phyloP scores from a whole-genome alignment of 495 filamentous ascomycete species.

The Penicillium coprophilum region DNA sequence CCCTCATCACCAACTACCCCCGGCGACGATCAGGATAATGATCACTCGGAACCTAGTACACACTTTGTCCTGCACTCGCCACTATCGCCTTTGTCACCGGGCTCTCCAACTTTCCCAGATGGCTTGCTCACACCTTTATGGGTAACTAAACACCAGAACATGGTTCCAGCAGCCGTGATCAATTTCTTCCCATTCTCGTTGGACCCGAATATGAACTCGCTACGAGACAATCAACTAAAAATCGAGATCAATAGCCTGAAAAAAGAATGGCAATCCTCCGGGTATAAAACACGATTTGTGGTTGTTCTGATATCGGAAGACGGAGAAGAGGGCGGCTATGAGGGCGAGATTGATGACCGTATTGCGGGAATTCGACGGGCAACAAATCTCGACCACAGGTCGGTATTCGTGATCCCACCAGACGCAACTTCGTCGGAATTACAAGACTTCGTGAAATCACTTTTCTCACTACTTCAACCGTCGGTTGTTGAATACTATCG shows the following conservation, averaged over 20 bases:
- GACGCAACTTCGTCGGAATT: constrained; percentile 60
- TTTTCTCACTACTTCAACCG: constrained; percentile 61
- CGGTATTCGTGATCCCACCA: constrained; percentile 72
- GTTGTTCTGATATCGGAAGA: constrained; percentile 74
- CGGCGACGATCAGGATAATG: constrained; percentile 45
- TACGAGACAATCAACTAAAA: constrained; percentile 84
- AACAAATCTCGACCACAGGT: constrained; percentile 76
- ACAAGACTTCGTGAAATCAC: constrained; percentile 60
- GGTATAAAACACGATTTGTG: constrained; percentile 70
- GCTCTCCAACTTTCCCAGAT: constrained; percentile 80
- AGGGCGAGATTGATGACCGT: constrained; percentile 70
- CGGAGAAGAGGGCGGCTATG: constrained; percentile 55
- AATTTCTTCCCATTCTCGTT: constrained; percentile 70
- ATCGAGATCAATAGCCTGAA: constrained; percentile 79
- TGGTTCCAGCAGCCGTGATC: constrained; percentile 76
- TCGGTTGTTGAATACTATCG: constrained; percentile 79
- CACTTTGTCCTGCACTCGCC: constrained; percentile 73
- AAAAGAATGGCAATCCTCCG: constrained; percentile 60
- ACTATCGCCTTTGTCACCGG: constrained; percentile 79
- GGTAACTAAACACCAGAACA: constrained; percentile 80
- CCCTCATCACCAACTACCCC: constrained; percentile 49
- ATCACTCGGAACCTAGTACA: constrained; percentile 40
- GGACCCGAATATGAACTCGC: constrained; percentile 65
- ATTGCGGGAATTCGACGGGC: constrained; percentile 70
- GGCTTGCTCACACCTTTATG: constrained; percentile 78